Percentiles rank a stretch among this genome's conserved stretches.
Evolutionary conservation across 495 filamentous ascomycete species (phyloP).

Genomic region (Tuber melanosporum): DNA sequence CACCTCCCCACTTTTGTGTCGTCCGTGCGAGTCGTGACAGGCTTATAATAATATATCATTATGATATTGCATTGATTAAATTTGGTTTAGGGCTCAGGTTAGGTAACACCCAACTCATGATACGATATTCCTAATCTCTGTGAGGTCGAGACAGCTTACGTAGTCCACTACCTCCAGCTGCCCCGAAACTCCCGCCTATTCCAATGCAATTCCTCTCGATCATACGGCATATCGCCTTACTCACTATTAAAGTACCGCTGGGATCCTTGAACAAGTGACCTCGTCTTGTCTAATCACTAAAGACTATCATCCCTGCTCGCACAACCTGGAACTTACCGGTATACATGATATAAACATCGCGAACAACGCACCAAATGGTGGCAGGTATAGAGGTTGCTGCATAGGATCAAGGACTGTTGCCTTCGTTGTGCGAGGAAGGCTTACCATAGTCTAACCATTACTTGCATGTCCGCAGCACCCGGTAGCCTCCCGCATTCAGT

Average conservation of each 20-base stretch:
- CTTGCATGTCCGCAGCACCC: background rate
- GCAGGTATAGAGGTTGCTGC: background rate
- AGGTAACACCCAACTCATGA: background rate
- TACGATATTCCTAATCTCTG: background rate
- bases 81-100: background rate
- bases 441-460: background rate
- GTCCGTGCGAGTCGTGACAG: background rate
- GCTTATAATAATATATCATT: background rate
- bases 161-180: background rate
- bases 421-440: conserved; percentile 2
- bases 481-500: background rate
- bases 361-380: background rate
- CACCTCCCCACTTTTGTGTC: background rate
- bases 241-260: background rate
- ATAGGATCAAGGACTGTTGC: background rate
- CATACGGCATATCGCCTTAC: background rate
- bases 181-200: background rate
- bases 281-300: background rate
- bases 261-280: background rate
- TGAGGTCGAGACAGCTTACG: background rate
- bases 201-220: background rate
- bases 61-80: background rate
- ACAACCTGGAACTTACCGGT: background rate
- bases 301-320: background rate
- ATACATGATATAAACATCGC: background rate